Base-by-base conservation (phyloP, 805 yeast genomes). In the Tetrapisispora arboricola region DNA sequence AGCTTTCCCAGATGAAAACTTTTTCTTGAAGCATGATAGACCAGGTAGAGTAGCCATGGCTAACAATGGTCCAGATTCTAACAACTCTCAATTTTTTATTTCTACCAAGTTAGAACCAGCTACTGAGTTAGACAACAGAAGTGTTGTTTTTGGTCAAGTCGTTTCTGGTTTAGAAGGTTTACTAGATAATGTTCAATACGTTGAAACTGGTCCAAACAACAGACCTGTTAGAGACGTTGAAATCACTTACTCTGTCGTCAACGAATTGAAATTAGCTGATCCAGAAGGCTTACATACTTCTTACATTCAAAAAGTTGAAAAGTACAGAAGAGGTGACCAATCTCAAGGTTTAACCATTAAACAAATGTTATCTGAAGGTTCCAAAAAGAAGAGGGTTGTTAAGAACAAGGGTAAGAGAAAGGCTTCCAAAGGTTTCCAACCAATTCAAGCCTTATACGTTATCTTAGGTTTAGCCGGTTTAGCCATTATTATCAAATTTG, bases 121-220 rank as follows among this genome's bases (percentile, higher is more conserved):
- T 10, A 39, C 50, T 9, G 70, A 73, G 70, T 67, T 81, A 50
- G 75, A 80, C 58, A 78, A 77, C 21, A 59, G 63, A 9, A 80
- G 82, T 60, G 92, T 82, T 51, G 88, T 79, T 3, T 83, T 83
- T 55, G 94, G 94, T 39, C 86, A 81, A 63, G 77, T 83, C 35
- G 54, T 73, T 15, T 77, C 75, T 27, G 90, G 92, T 12, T 62
- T 73, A 43, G 81, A 79, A 15, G 51, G 56, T 18, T 71, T 80
- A 6, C 70, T 84, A 32, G 72, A 73, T 31, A 58, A 68, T 48
- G 68, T 85, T 46, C 87, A 82, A 58, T 64, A 65, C 38, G 75
- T 75, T 40, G 65, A 75, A 49, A 73, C 79, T 6, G 49, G 60
- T 39, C 42, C 42, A 1, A 27, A 44, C 8, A 44, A 43, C 20